These are phyloP conservation scores for Aspergillus viridinutans DNA, from an alignment of 2,329 filamentous ascomycete species.

Conservation along the genomic window DNA sequence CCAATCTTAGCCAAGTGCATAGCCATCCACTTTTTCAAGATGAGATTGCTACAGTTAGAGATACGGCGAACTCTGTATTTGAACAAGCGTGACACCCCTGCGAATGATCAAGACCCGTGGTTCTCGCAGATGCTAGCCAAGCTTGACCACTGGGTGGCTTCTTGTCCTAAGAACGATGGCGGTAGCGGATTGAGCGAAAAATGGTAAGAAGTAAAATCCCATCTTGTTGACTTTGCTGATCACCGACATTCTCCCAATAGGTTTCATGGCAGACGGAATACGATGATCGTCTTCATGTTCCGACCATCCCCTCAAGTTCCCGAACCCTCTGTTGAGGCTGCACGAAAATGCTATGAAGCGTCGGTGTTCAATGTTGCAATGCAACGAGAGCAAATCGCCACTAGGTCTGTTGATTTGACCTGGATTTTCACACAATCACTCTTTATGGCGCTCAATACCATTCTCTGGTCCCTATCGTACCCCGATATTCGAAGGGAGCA, in stretches of 20 bases:
- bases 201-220: constrained; percentile 57
- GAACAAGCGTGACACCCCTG: constrained; percentile 71
- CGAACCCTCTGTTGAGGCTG: constrained; percentile 73
- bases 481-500: constrained; percentile 73
- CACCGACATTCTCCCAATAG: constrained; percentile 29
- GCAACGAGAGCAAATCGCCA: constrained; percentile 73
- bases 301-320: constrained; percentile 90
- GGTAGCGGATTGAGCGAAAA: constrained; percentile 69
- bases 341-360: constrained; percentile 76
- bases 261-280: constrained; percentile 69
- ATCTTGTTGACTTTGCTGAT: constrained; percentile 1
- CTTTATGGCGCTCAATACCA: constrained; percentile 86
- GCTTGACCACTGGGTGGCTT: constrained; percentile 73
- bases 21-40: constrained; percentile 88
- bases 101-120: constrained; percentile 80
- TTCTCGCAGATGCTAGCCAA: constrained; percentile 75
- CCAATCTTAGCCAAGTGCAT: constrained; percentile 79
- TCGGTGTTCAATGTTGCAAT: constrained; percentile 77
- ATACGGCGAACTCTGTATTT: constrained; percentile 83
- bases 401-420: constrained; percentile 73
- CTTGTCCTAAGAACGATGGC: constrained; percentile 66
- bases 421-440: constrained; percentile 90
- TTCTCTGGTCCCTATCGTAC: constrained; percentile 89
- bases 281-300: constrained; percentile 83
- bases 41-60: constrained; percentile 82